phyloP scores from a whole-genome alignment of 805 yeast genomes.

The Candida ortonii region DNA sequence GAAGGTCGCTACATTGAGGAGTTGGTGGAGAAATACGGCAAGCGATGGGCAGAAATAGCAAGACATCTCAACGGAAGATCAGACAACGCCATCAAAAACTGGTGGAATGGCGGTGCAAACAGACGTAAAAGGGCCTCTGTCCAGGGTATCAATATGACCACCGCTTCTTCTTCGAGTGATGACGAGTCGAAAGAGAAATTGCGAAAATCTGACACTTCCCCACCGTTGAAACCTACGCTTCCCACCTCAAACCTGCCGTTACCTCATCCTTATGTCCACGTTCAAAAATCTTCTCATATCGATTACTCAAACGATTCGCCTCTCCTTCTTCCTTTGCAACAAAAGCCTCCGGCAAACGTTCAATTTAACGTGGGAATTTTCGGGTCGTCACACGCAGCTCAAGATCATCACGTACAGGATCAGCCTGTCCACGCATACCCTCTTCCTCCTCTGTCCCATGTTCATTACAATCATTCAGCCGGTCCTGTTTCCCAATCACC shows the following conservation, averaged over 20 bases:
- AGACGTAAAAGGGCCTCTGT: slow-evolving; percentile 60
- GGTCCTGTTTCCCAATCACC: slow-evolving; percentile 12
- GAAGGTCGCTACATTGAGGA: slow-evolving; percentile 82
- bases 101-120: slow-evolving; percentile 97
- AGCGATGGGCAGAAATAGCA: slow-evolving; percentile 92
- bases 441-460: slow-evolving; percentile 4
- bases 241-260: background rate
- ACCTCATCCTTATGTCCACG: background rate
- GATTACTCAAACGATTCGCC: no score
- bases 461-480: slow-evolving; percentile 3
- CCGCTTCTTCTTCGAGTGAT: slow-evolving; percentile 21
- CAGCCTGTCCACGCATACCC: slow-evolving; percentile 14
- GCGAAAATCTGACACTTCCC: slow-evolving; percentile 1
- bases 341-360: slow-evolving; percentile 11
- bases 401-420: slow-evolving; percentile 3
- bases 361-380: slow-evolving; percentile 23
- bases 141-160: slow-evolving; percentile 17
- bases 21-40: slow-evolving; percentile 75
- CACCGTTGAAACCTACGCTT: slow-evolving; percentile 1
- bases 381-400: slow-evolving; percentile 4
- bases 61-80: slow-evolving; percentile 81
- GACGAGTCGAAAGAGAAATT: slow-evolving; percentile 10
- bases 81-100: slow-evolving; percentile 90
- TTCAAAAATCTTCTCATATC: no score
- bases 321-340: slow-evolving; percentile 8